A percentile compares a stretch with the other conserved stretches of the same genome.
Conservation (phyloP, 768 basidiomycete species). For the Boletus patriciae region DNA sequence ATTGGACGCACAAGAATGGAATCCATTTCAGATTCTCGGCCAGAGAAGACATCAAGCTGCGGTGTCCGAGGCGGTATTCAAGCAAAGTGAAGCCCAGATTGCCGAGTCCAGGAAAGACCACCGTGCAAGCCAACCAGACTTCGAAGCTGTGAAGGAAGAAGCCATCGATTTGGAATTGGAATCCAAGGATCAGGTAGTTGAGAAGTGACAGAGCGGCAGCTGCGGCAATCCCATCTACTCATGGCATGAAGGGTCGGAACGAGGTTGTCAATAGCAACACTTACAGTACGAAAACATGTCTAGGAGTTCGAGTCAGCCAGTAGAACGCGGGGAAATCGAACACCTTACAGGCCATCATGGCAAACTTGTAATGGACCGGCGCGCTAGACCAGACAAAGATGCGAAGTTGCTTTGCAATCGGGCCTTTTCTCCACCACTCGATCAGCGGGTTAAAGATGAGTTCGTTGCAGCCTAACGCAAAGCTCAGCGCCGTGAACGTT, state of each 20-base stretch:
- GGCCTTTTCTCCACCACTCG: slow-evolving; percentile 75
- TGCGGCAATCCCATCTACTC: slow-evolving; percentile 57
- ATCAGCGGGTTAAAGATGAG: slow-evolving; percentile 85
- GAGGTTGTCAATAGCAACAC: slow-evolving; percentile 11
- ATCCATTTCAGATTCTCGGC: slow-evolving; percentile 30
- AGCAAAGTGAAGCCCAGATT: slow-evolving; percentile 73
- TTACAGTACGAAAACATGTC: slow-evolving; percentile 55
- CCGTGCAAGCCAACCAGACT: slow-evolving; percentile 74
- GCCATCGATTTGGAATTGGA: slow-evolving; percentile 65
- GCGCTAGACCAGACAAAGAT: slow-evolving; percentile 75
- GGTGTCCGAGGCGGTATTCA: slow-evolving; percentile 67
- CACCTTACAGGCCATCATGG: slow-evolving; percentile 51
- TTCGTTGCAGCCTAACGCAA: slow-evolving; percentile 35
- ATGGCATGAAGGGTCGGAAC: neutral
- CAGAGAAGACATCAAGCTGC: slow-evolving; percentile 21
- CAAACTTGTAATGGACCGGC: slow-evolving; percentile 80
- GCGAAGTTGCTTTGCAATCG: slow-evolving; percentile 78
- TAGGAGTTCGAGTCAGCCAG: slow-evolving; percentile 11
- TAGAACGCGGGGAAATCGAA: neutral
- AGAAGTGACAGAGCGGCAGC: slow-evolving; percentile 63
- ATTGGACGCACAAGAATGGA: slow-evolving; percentile 38
- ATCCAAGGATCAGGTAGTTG: slow-evolving; percentile 78
- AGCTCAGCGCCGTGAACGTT: slow-evolving; percentile 29
- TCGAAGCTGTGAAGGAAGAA: slow-evolving; percentile 80
- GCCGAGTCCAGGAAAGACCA: slow-evolving; percentile 74